Percentiles rank a stretch among this genome's conserved stretches.
phyloP scores from a whole-genome alignment of 2,329 filamentous ascomycete species.

The Cladosporium halotolerans region DNA sequence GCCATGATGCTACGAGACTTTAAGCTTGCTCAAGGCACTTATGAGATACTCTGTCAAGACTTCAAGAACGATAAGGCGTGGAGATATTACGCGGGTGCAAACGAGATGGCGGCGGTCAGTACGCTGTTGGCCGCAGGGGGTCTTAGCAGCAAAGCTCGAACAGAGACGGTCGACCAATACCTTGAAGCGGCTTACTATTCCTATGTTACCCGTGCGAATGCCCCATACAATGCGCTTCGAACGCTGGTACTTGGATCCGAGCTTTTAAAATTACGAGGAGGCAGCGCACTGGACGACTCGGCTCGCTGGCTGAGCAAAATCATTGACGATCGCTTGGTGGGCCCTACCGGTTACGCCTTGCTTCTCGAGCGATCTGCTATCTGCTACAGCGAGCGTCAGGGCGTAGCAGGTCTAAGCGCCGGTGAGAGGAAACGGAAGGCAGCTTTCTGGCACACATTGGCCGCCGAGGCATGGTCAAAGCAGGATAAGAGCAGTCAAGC shows the following conservation, averaged over 20 bases:
- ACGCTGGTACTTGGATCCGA: conserved; percentile 72
- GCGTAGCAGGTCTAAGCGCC: conserved; percentile 59
- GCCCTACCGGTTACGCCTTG: conserved; percentile 70
- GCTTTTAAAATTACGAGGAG: conserved; percentile 72
- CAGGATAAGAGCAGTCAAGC: conserved; percentile 73
- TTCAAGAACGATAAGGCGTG: conserved; percentile 95
- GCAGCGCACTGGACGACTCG: conserved; percentile 75
- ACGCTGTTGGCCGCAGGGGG: conserved; percentile 67
- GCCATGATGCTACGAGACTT: conserved; percentile 96
- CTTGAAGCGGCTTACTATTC: conserved; percentile 88
- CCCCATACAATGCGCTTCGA: conserved; percentile 73
- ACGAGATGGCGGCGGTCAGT: conserved; percentile 89
- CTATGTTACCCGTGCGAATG: conserved; percentile 76
- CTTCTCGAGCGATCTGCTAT: conserved; percentile 79
- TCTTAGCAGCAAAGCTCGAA: conserved; percentile 66
- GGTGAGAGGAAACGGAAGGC: conserved; percentile 75
- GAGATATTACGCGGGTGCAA: conserved; percentile 86
- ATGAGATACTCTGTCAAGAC: conserved; percentile 81
- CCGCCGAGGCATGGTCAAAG: conserved; percentile 75
- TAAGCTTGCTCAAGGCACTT: conserved; percentile 86
- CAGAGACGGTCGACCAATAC: conserved; percentile 78
- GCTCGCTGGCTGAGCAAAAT: conserved; percentile 77
- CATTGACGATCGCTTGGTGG: conserved; percentile 71
- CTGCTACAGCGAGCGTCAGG: conserved; percentile 71
- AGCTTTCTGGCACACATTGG: conserved; percentile 79